Evolutionary conservation across 2,329 filamentous ascomycete species (phyloP).

Genomic region (Neofusicoccum sp.): DNA sequence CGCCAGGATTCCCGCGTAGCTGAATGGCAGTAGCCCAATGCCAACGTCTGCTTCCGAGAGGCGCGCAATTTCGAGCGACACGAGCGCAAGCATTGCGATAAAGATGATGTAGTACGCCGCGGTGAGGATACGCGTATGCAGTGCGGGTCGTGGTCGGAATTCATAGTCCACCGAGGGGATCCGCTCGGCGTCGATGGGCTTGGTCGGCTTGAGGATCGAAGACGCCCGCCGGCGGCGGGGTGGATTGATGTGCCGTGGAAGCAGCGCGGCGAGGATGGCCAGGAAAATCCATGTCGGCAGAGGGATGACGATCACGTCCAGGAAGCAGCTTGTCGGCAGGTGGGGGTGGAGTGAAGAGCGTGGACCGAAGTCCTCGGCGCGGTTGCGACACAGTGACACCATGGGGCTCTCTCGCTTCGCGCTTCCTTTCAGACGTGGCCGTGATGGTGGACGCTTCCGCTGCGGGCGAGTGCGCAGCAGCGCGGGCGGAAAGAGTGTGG

Average conservation of each 20-base stretch:
- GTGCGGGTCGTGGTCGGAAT: background rate
- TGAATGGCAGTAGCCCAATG: slow-evolving; percentile 36
- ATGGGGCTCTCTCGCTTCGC: background rate
- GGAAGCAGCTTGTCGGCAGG: slow-evolving; percentile 38
- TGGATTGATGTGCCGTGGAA: slow-evolving; percentile 17
- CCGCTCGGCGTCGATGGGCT: slow-evolving; percentile 13
- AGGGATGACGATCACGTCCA: slow-evolving; percentile 36
- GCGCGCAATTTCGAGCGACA: slow-evolving; percentile 34
- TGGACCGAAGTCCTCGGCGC: slow-evolving; percentile 35
- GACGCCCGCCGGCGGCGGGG: background rate
- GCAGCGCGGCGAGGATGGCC: slow-evolving; percentile 25
- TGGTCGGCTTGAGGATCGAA: slow-evolving; percentile 3
- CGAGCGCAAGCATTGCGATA: slow-evolving; percentile 31
- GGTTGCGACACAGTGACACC: slow-evolving; percentile 29
- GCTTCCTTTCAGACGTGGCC: no score
- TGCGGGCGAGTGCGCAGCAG: background rate
- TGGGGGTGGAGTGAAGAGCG: slow-evolving; percentile 31
- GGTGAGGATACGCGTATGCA: slow-evolving; percentile 1
- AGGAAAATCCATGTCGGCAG: slow-evolving; percentile 35
- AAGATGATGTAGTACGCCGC: slow-evolving; percentile 33
- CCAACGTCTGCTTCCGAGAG: slow-evolving; percentile 30
- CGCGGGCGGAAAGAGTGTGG: background rate
- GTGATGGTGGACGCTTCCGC: background rate
- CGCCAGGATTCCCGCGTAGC: slow-evolving; percentile 30
- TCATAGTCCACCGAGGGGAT: background rate